Evolutionary conservation across 345 rosid species (phyloP), one percentile per base, ranked within the genome.

Genomic region (Odontarrhena argentea): DNA sequence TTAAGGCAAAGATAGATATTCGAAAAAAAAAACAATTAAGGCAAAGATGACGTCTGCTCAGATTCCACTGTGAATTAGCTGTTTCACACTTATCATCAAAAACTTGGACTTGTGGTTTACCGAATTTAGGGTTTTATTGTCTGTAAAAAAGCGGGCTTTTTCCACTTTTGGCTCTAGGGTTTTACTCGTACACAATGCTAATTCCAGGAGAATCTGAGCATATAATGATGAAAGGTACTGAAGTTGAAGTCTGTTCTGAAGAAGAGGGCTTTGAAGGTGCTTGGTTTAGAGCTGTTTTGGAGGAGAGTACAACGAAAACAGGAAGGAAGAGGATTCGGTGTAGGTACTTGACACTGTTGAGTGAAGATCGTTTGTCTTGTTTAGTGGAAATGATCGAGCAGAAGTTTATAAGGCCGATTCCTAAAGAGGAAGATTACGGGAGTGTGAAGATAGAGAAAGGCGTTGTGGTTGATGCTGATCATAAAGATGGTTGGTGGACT

Each of bases 261-360:
- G 90, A 85, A 40, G 90, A 74, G 2, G 90, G 85, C 15, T 85
- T 85, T 44, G 67, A 60, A 28, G 88, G 85, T 0, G 81, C 90
- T 8, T 85, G 85, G 85, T 87, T 70, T 47, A 13, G 36, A 24
- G 90, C 86, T 9, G 63, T 78, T n/a, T 32, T 88, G 42, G 67
- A 78, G 7, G 87, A 83, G 6, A 36, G 26, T 48, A 69, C 82
- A 3, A 45, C 83, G 0, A 77, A 45, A 52, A 69, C 74, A 0
- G 11, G 52, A 46, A 68, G 76, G 6, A 78, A 66, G 34, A 76
- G 77, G 65, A 69, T 76, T 7, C 24, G 65, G 2, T 77, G 87
- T 40, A 60, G 74, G 72, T 87, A 87, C 78, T 55, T 46, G 40
- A 65, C 79, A 12, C 50, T 82, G 58, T 62, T 81, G 11, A 45